Evolutionary conservation across 139 green algal species (phyloP).

Genomic region (Dunaliella primolecta): DNA sequence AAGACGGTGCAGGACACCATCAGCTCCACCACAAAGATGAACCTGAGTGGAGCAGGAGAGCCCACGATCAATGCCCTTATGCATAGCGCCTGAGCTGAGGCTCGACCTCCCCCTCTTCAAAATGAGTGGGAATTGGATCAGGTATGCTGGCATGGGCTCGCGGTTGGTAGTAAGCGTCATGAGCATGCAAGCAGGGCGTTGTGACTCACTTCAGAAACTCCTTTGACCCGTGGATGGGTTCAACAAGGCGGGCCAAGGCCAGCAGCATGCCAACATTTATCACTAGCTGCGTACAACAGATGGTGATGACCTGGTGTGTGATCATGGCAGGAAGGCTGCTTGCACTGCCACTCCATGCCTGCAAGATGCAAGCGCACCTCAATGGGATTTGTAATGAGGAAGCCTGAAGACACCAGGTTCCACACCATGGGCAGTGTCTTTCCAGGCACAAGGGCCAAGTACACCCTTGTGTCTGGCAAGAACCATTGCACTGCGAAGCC

Average conservation of each 20-base stretch:
- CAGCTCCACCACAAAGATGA: constrained; percentile 64
- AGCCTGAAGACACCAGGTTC: constrained; percentile 52
- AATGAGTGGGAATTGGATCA: no score
- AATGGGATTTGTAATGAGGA: constrained; percentile 42
- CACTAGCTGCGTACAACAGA: constrained; percentile 51
- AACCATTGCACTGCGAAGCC: constrained; percentile 34
- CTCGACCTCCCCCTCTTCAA: no score
- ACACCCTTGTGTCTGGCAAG: constrained; percentile 27
- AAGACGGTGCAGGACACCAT: constrained; percentile 55
- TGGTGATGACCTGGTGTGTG: not conserved
- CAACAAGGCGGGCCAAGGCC: constrained; percentile 69
- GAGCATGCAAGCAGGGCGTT: not conserved
- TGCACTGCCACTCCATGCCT: no score
- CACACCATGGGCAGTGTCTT: constrained; percentile 55
- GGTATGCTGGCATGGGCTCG: no score
- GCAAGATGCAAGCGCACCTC: constrained; percentile 33
- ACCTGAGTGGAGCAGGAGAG: no score
- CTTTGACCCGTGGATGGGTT: constrained; percentile 78
- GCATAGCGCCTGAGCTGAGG: no score
- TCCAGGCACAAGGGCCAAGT: constrained; percentile 54
- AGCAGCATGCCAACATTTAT: constrained; percentile 58
- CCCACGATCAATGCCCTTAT: no score
- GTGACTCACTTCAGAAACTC: constrained; percentile 65
- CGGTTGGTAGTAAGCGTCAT: no score
- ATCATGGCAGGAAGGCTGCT: not conserved